Conservation (phyloP, 2,329 filamentous ascomycete species). For the Plenodomus tracheiphilus region DNA sequence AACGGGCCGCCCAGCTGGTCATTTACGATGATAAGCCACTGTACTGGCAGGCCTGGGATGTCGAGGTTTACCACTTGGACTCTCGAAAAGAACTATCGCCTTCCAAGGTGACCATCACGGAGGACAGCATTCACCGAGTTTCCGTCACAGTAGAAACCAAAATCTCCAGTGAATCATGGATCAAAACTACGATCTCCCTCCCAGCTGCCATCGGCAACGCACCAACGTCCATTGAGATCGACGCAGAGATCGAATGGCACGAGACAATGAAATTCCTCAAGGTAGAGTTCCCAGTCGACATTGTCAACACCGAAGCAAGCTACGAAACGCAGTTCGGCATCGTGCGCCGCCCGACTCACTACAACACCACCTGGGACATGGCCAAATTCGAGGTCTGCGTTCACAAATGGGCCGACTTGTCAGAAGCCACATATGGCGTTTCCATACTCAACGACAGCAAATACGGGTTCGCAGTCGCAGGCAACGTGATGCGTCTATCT, state of each 20-base stretch:
- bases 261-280: constrained; percentile 98
- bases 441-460: constrained; percentile 94
- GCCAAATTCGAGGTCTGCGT: constrained; percentile 97
- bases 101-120: constrained; percentile 70
- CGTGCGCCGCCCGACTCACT: constrained; percentile 87
- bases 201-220: constrained; percentile 67
- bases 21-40: constrained; percentile 96
- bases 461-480: constrained; percentile 90
- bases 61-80: constrained; percentile 92
- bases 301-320: constrained; percentile 86
- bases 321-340: constrained; percentile 97
- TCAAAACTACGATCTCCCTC: constrained; percentile 84
- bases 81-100: constrained; percentile 76
- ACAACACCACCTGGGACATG: constrained; percentile 98
- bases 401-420: constrained; percentile 91
- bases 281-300: constrained; percentile 93
- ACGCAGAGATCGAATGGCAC: constrained; percentile 91
- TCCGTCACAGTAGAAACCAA: constrained; percentile 82
- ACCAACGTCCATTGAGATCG: constrained; percentile 74
- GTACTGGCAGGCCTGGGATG: constrained; percentile 98
- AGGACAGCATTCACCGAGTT: constrained; percentile 73
- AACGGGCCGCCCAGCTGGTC: constrained; percentile 87
- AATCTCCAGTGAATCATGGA: constrained; percentile 84
- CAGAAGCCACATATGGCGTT: constrained; percentile 85
- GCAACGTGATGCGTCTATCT: constrained; percentile 86